Conservation (phyloP, 78 protist genomes). For the Dictyostelium intermedium region DNA sequence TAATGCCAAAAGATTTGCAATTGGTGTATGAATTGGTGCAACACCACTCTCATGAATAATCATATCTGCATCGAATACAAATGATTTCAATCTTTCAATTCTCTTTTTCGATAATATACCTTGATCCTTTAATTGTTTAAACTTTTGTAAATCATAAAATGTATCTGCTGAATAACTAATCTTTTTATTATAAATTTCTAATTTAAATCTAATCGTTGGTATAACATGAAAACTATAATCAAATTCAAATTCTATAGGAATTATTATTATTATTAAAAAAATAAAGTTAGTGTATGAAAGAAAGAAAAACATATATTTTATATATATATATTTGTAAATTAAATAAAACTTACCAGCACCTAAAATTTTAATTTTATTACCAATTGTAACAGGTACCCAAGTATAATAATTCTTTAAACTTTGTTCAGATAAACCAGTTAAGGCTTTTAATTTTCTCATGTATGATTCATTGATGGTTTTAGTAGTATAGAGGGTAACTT, state of each 20-base stretch:
- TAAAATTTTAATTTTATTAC: slow-evolving; percentile 54
- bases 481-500: slow-evolving; percentile 81
- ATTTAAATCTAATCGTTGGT: slow-evolving; percentile 78
- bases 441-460: slow-evolving; percentile 72
- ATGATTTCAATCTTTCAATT: slow-evolving; percentile 39
- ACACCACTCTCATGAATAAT: slow-evolving; percentile 88
- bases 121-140: slow-evolving; percentile 11
- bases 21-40: slow-evolving; percentile 86
- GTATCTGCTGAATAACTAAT: slow-evolving; percentile 81
- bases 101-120: slow-evolving; percentile 53
- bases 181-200: slow-evolving; percentile 31
- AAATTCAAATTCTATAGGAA: slow-evolving; percentile 56
- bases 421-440: slow-evolving; percentile 40
- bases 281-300: no score
- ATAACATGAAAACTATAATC: slow-evolving; percentile 80
- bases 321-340: no score
- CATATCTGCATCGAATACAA: slow-evolving; percentile 79
- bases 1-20: slow-evolving; percentile 17
- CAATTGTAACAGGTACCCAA: slow-evolving; percentile 78
- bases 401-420: slow-evolving; percentile 31
- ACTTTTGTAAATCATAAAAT: slow-evolving; percentile 55
- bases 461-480: slow-evolving; percentile 64
- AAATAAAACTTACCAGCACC: slow-evolving; percentile 53
- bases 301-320: not conserved
- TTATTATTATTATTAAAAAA: not conserved